Base-by-base conservation (phyloP, 106 monocot genomes). In the Vanilla planifolia region DNA sequence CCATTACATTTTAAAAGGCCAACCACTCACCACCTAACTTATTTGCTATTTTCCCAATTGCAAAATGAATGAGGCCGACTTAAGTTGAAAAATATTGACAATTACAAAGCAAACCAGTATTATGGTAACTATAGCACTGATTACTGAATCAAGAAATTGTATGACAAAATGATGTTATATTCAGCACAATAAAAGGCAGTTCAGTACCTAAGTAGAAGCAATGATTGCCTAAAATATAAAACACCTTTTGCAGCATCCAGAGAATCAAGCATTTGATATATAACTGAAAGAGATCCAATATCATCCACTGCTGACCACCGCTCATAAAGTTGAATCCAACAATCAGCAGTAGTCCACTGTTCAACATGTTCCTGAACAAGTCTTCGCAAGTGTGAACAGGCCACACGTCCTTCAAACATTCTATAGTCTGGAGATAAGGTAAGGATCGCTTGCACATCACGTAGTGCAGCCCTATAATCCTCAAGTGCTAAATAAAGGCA, bases 271-370 rank as follows among this genome's bases (percentile, higher is more conserved):
- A 98, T 92, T 64, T 88, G 88, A 66, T 85, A 98, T 7, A 98
- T 88, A 35, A 92, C 98, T 25, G 91, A 92, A 59, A 98, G 82
- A 9, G 98, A 98, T 48, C 98, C 98, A 33, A 98, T 85, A 79
- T 98, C 98, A 85, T 98, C 98, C 4, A 92, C 98, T 15, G 88
- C 73, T n/a, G 91, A 92, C 98, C 98, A 98, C 40, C 88, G 62
- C 39, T 98, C 98, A 71, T 92, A 98, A 42, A 98, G 82, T 36
- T 98, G 91, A 58, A 98, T 58, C 98, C 98, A 98, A 71, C 98
- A 98, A 63, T 98, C 98, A 15, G 92, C 98, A 43, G 81, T 83
- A 9, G 71, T 98, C 91, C 91, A 92, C 25, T 77, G 74, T 20
- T 86, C 92, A 9, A 98, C 92, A 76, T 98, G 91, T 36, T 85